These are phyloP conservation scores for Talaromyces sp. DNA, from an alignment of 2,329 filamentous ascomycete genomes.

Conservation along the genomic window DNA sequence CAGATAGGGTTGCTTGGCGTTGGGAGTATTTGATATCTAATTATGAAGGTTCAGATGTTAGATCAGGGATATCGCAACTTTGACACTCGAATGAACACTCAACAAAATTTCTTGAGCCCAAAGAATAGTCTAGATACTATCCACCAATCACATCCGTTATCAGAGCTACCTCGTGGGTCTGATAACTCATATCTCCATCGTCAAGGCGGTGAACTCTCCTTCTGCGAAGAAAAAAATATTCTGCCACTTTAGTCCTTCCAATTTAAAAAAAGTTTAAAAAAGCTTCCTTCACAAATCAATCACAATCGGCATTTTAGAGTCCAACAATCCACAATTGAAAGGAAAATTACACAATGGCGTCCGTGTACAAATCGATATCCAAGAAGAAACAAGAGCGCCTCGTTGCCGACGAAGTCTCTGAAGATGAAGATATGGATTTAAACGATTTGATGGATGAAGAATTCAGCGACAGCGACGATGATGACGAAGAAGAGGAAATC, in stretches of 20 bases:
- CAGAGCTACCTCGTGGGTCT: not conserved
- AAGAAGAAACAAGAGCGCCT: conserved; percentile 50
- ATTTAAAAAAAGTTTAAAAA: conserved; percentile 8
- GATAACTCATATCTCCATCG: not conserved
- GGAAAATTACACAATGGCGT: conserved; percentile 52
- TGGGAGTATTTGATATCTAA: not conserved
- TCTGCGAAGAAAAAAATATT: conserved; percentile 14
- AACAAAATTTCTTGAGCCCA: not conserved
- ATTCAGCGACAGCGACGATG: conserved; percentile 34
- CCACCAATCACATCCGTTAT: not conserved
- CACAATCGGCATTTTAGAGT: not conserved
- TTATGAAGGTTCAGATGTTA: not conserved
- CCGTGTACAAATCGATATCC: conserved; percentile 71
- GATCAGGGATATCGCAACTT: too few species aligned
- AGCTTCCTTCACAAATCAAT: not conserved
- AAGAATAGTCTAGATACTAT: not conserved
- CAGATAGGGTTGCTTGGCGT: not conserved
- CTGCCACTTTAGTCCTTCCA: conserved; percentile 11
- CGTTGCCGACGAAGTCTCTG: conserved; percentile 47
- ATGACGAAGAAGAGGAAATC: conserved; percentile 27
- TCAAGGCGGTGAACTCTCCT: not conserved
- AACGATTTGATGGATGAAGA: conserved; percentile 35
- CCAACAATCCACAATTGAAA: not conserved
- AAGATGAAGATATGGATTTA: conserved; percentile 37
- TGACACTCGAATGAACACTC: not conserved